Conservation (phyloP, 305 asterid species). For the Solanum hybrid region DNA sequence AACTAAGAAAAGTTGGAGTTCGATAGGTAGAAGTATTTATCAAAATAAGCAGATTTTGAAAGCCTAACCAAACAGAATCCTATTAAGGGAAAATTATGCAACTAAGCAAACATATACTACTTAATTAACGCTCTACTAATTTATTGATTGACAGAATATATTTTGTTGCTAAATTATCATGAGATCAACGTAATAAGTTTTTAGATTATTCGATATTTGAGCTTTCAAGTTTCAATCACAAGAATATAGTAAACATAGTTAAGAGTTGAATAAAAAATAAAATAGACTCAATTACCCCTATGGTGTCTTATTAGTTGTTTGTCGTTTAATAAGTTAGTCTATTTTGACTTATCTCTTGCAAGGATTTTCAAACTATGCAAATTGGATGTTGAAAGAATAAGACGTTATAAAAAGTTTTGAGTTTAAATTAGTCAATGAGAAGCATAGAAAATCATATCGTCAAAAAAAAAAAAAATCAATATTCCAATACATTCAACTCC, state of each 20-base stretch:
- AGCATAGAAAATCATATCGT: not conserved
- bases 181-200: not conserved
- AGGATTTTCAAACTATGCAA: not conserved
- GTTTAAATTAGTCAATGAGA: not conserved
- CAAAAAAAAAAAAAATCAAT: not conserved
- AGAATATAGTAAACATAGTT: not conserved
- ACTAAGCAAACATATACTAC: no score
- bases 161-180: no score
- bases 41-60: no score
- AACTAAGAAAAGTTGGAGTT: no score
- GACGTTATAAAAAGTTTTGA: not conserved
- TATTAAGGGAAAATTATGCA: no score
- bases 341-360: not conserved
- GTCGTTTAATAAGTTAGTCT: not conserved
- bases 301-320: not conserved
- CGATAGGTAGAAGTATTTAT: no score
- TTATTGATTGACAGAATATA: not conserved
- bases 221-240: no score
- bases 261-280: not conserved
- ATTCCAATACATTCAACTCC: not conserved
- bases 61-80: no score
- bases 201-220: not conserved
- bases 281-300: not conserved
- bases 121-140: not conserved
- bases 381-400: not conserved